These are phyloP conservation scores for Beauveria rudraprayagi DNA, from an alignment of 2,329 filamentous ascomycete species.

Conservation along the genomic window DNA sequence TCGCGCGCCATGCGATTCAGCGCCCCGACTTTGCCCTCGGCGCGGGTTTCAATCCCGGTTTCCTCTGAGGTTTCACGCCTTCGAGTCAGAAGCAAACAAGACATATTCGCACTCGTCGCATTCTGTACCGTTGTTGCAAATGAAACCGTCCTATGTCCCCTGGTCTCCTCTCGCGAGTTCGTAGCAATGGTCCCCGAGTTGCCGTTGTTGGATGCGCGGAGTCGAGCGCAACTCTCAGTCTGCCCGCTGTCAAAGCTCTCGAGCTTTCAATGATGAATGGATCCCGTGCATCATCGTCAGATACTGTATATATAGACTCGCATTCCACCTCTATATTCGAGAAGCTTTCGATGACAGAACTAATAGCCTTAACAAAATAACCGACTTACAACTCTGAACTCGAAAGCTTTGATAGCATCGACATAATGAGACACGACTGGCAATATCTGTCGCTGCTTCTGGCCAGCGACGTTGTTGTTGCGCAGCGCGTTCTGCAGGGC, in stretches of 20 bases:
- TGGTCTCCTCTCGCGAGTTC: no score
- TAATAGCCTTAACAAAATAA: background rate
- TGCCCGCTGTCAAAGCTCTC: no score
- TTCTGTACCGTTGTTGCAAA: background rate
- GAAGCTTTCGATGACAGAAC: background rate
- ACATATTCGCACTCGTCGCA: background rate
- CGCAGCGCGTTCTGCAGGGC: constrained; percentile 2
- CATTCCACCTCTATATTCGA: background rate
- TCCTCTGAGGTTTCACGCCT: background rate
- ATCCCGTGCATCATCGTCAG: no score
- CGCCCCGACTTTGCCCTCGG: background rate
- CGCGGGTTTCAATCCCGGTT: background rate
- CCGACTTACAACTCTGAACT: background rate
- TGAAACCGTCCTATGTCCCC: background rate
- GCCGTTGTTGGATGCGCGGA: background rate
- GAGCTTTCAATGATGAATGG: background rate
- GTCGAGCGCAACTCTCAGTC: constrained; percentile 1
- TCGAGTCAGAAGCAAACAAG: background rate
- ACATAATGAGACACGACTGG: background rate
- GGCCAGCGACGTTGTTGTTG: background rate
- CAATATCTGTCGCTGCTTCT: background rate
- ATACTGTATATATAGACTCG: background rate
- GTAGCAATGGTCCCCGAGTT: background rate
- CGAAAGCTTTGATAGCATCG: background rate
- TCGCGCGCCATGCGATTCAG: background rate